phyloP scores from a whole-genome alignment of 2,329 filamentous ascomycete species.

The Microdochium bolleyi region DNA sequence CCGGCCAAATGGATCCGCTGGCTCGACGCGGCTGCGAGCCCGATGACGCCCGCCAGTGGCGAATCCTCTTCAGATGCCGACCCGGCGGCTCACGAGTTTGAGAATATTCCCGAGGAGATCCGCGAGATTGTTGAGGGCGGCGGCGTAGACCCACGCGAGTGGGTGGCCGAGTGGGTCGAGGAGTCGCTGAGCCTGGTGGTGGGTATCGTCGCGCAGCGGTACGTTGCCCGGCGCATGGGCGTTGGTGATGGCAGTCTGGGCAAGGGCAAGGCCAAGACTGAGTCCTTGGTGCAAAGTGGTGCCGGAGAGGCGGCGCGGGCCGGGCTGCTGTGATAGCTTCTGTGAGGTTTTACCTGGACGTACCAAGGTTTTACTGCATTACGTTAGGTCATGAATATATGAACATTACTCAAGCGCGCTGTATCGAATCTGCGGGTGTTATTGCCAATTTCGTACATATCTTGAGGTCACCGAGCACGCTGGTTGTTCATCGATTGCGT shows the following conservation, averaged over 20 bases:
- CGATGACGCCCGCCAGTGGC: constrained; percentile 44
- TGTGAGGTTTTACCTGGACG: not conserved
- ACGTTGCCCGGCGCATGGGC: constrained; percentile 91
- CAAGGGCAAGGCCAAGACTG: constrained; percentile 52
- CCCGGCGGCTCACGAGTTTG: constrained; percentile 22
- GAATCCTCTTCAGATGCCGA: constrained; percentile 31
- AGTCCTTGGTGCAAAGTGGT: constrained; percentile 46
- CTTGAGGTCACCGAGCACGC: too few relatives aligned
- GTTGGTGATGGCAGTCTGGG: constrained; percentile 72
- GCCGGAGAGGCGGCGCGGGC: constrained; percentile 53
- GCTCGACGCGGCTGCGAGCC: constrained; percentile 66
- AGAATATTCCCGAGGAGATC: constrained; percentile 71
- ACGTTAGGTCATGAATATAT: too few relatives aligned
- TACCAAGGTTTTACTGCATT: not conserved
- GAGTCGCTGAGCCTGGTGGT: constrained; percentile 71
- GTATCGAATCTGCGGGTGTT: too few relatives aligned
- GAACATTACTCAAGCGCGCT: too few relatives aligned
- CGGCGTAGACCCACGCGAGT: constrained; percentile 85
- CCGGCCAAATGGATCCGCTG: constrained; percentile 83
- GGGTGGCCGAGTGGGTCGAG: constrained; percentile 97
- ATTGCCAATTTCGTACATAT: too few relatives aligned
- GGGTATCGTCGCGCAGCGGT: constrained; percentile 85
- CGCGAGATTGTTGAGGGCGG: constrained; percentile 69
- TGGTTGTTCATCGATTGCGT: too few relatives aligned
- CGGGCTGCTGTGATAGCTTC: constrained; percentile 36